Conservation (phyloP, 176 grass and related monocot species). For the Hordeum marinum region DNA sequence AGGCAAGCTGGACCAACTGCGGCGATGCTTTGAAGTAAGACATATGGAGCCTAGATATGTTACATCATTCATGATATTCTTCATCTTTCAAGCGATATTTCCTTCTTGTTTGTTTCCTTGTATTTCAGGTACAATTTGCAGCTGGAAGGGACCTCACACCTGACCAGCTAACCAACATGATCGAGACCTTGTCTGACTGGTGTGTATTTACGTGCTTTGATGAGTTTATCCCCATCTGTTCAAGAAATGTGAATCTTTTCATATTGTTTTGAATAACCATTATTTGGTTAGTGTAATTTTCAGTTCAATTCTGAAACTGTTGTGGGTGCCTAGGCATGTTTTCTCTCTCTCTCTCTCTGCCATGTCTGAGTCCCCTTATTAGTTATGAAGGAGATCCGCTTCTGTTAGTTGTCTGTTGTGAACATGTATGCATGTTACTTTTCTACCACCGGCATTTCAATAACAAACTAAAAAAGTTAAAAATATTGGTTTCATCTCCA, state of each 20-base stretch:
- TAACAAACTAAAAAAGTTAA: neutral
- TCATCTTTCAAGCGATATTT: neutral
- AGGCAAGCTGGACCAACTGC: slow-evolving; percentile 94
- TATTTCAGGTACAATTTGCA: slow-evolving; percentile 91
- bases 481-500: neutral
- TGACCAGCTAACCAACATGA: slow-evolving; percentile 88
- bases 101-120: neutral
- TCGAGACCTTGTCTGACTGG: slow-evolving; percentile 82
- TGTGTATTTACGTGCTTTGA: slow-evolving; percentile 29
- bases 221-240: neutral
- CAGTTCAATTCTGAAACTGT: slow-evolving; percentile 1
- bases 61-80: slow-evolving; percentile 15
- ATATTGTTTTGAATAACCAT: neutral
- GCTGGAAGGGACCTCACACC: slow-evolving; percentile 93
- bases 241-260: neutral
- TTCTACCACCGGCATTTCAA: neutral
- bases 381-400: neutral
- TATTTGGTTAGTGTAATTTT: neutral
- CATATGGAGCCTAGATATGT: neutral
- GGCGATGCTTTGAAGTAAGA: slow-evolving; percentile 92
- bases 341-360: neutral
- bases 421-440: neutral
- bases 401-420: neutral
- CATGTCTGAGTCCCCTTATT: neutral
- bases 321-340: neutral